Evolutionary conservation across 768 basidiomycete genomes (phyloP).

Genomic region (Tubosaeta sp.): DNA sequence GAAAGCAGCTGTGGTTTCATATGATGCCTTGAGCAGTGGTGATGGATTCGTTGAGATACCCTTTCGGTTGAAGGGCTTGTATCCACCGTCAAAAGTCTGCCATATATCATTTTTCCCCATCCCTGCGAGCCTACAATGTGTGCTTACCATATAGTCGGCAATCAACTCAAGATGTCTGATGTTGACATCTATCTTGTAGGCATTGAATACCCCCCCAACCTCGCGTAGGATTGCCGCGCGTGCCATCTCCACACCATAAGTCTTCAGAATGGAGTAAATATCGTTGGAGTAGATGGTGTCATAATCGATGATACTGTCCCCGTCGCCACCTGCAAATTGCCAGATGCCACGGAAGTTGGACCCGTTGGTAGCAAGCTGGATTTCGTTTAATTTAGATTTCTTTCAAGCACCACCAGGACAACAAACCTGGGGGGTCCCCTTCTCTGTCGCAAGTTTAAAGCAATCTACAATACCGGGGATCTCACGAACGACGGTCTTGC

Average conservation of each 20-base stretch:
- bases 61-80: slow-evolving; percentile 96
- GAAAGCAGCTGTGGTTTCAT: slow-evolving; percentile 93
- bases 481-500: slow-evolving; percentile 81
- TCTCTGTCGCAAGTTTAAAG: slow-evolving; percentile 57
- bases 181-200: slow-evolving; percentile 95
- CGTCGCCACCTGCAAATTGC: slow-evolving; percentile 56
- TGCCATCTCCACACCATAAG: slow-evolving; percentile 97
- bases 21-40: slow-evolving; percentile 96
- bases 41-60: slow-evolving; percentile 92
- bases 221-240: slow-evolving; percentile 87
- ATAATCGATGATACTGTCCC: slow-evolving; percentile 64
- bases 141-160: slow-evolving; percentile 96
- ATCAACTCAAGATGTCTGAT: slow-evolving; percentile 92
- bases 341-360: slow-evolving; percentile 91
- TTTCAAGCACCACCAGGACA: background rate
- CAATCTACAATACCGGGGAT: slow-evolving; percentile 87
- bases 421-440: slow-evolving; percentile 47
- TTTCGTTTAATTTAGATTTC: background rate
- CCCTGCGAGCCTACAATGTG: background rate
- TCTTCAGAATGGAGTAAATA: slow-evolving; percentile 83
- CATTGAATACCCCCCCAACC: slow-evolving; percentile 87
- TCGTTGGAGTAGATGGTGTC: slow-evolving; percentile 91
- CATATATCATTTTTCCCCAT: background rate
- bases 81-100: slow-evolving; percentile 96
- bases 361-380: slow-evolving; percentile 81